Evolutionary conservation across 495 filamentous ascomycete species (phyloP), one percentile per base, ranked within the genome.

Genomic region (Cercophora sp.): DNA sequence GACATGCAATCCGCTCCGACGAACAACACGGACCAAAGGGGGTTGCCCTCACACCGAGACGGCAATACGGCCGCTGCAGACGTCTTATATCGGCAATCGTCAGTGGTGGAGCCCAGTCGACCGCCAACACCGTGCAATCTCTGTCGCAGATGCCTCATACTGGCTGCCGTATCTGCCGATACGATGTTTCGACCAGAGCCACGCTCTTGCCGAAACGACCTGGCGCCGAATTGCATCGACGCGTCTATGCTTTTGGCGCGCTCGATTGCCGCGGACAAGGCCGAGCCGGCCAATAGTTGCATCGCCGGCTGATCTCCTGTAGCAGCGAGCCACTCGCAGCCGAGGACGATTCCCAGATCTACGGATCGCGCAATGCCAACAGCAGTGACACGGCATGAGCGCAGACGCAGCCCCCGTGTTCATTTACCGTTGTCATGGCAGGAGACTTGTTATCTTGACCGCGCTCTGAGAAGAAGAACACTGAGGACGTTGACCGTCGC

Each of bases 311-410:
- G 16, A 24, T 43, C 18, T 43, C 19, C 40, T 43, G 16, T 43
- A 19, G 18, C 16, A 19, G 18, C n/a, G 36, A n/a, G 36, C 40
- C 40, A 43, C 40, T 43, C 11, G 22, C 40, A 43, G 40, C 40
- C 23, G 40, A 13, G 18, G 22, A 43, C 40, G 20, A 22, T 25
- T 9, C 40, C 40, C 40, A 25, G 40, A 43, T 25, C 18, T 43
- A 2, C n/a, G 40, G 40, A 43, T 43, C 40, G 18, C n/a, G 15
- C 4, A 16, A 43, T n/a, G 40, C 40, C 40, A 43, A 43, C 40
- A 25, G 19, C 40, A 22, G 40, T 43, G 25, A 43, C 40, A 43
- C 40, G 18, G 22, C 40, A 43, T 43, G n/a, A 25, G 22, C 40
- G 8, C 23, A 5, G 16, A 39, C 18, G 22, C 22, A 39, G n/a